These are phyloP conservation scores for Kazachstania psychrophila DNA, from an alignment of 805 yeast genomes.

Conservation along the genomic window DNA sequence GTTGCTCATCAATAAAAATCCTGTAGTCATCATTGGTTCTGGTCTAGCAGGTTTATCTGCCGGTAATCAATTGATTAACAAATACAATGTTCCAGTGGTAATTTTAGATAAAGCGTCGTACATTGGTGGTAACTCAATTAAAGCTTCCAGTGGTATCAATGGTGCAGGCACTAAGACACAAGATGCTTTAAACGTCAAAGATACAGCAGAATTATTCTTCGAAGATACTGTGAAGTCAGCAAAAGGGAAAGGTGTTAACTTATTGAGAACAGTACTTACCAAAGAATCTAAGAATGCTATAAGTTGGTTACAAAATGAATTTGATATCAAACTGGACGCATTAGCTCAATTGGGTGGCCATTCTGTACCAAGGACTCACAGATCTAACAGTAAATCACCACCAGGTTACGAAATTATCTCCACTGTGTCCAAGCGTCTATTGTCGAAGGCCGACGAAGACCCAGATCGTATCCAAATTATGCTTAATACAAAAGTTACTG, in stretches of 20 bases:
- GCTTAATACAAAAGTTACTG: slow-evolving; percentile 33
- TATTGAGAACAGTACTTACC: slow-evolving; percentile 50
- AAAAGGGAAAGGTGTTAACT: slow-evolving; percentile 48
- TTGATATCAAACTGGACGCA: slow-evolving; percentile 54
- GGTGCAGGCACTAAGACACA: slow-evolving; percentile 65
- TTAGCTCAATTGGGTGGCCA: slow-evolving; percentile 78
- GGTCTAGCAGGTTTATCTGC: slow-evolving; percentile 51
- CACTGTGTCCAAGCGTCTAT: slow-evolving; percentile 34
- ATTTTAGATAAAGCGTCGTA: slow-evolving; percentile 41
- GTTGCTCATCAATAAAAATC: slow-evolving; percentile 6
- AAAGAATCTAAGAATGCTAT: slow-evolving; percentile 57
- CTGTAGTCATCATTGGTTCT: slow-evolving; percentile 44
- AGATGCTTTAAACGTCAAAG: slow-evolving; percentile 38
- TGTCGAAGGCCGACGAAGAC: slow-evolving; percentile 23
- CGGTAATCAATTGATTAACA: slow-evolving; percentile 31
- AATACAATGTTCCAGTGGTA: slow-evolving; percentile 34
- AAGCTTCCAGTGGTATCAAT: slow-evolving; percentile 57
- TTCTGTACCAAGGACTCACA: slow-evolving; percentile 69
- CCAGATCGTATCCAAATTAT: slow-evolving; percentile 29
- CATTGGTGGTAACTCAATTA: slow-evolving; percentile 52
- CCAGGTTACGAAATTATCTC: slow-evolving; percentile 54
- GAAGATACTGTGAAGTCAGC: slow-evolving; percentile 64
- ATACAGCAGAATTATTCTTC: slow-evolving; percentile 50
- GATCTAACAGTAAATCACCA: slow-evolving; percentile 53
- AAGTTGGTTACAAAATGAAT: slow-evolving; percentile 60